Evolutionary conservation across 1,139 yeast genomes (phyloP).

Genomic region (Blastobotrys arbuscula): DNA sequence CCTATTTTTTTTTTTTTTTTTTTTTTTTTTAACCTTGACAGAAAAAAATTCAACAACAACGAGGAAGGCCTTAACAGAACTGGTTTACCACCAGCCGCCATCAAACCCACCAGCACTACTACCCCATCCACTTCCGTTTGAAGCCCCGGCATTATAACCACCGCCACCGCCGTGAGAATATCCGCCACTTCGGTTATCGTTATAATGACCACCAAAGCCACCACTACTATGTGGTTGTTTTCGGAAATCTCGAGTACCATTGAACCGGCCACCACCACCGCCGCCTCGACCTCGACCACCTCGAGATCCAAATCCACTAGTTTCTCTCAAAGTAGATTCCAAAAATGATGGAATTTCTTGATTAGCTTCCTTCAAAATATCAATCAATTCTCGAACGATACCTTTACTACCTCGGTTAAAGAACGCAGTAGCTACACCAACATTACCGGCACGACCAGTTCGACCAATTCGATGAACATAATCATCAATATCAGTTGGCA

Average conservation of each 20-base stretch:
- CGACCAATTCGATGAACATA: constrained; percentile 99
- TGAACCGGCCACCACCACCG: constrained; percentile 29
- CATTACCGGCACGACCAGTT: constrained; percentile 99
- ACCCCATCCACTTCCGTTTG: constrained; percentile 28
- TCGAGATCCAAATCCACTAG: constrained; percentile 54
- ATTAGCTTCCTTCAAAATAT: constrained; percentile 87
- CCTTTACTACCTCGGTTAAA: constrained; percentile 94
- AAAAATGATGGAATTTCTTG: constrained; percentile 94
- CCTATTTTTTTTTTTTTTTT: not conserved
- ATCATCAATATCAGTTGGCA: constrained; percentile 96
- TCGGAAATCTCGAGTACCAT: constrained; percentile 36
- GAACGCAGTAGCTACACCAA: constrained; percentile 97
- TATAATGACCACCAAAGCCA: constrained; percentile 24
- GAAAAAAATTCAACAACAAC: constrained; percentile 8
- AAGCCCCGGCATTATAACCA: constrained; percentile 34
- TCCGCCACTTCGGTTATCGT: constrained; percentile 32
- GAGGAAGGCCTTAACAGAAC: not conserved
- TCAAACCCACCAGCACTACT: constrained; percentile 15
- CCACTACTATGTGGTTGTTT: constrained; percentile 32
- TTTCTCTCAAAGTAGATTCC: constrained; percentile 73
- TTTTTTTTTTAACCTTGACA: not conserved
- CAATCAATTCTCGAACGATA: constrained; percentile 81
- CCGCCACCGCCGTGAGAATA: constrained; percentile 25
- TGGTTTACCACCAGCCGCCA: constrained; percentile 14
- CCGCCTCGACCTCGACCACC: constrained; percentile 54